A percentile compares a stretch with the other conserved stretches of the same genome.
Conservation (phyloP, 805 yeast species). For the Candida loeiensis region DNA sequence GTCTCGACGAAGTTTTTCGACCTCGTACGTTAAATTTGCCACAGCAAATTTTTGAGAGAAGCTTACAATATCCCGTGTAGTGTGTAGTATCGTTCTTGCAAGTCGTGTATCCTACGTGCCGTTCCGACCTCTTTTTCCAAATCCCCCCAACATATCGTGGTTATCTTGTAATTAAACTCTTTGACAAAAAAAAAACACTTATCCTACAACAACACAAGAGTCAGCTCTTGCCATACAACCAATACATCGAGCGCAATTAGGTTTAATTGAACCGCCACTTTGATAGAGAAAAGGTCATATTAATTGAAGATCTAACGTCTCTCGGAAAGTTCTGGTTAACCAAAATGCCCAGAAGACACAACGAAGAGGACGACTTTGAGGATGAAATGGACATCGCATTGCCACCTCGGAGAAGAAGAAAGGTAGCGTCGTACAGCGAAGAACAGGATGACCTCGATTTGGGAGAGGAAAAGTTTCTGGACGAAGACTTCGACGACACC, state of each 20-base stretch:
- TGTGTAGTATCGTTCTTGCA: too few relatives aligned
- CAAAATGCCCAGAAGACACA: conserved; percentile 12
- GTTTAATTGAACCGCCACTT: background rate
- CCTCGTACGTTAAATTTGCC: too few relatives aligned
- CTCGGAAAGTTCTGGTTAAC: too few relatives aligned
- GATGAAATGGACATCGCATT: conserved; percentile 13
- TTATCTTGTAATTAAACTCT: too few relatives aligned
- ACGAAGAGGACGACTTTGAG: conserved; percentile 20
- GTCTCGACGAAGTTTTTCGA: background rate
- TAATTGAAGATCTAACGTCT: too few relatives aligned
- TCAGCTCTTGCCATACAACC: background rate
- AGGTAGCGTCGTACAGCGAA: conserved; percentile 16
- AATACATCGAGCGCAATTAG: background rate
- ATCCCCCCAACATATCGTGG: too few relatives aligned
- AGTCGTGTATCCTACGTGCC: too few relatives aligned
- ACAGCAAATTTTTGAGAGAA: too few relatives aligned
- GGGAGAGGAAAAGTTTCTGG: conserved; percentile 10
- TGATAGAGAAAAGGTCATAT: background rate
- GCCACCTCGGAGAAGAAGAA: conserved; percentile 17
- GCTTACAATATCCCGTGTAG: too few relatives aligned
- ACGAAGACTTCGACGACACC: conserved; percentile 8
- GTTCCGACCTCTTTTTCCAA: too few relatives aligned
- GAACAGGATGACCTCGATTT: conserved; percentile 13
- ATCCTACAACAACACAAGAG: background rate
- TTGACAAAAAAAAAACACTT: background rate